These are phyloP conservation scores for Globisporangium lucens DNA, from an alignment of 352 stramenopile species.

Conservation along the genomic window DNA sequence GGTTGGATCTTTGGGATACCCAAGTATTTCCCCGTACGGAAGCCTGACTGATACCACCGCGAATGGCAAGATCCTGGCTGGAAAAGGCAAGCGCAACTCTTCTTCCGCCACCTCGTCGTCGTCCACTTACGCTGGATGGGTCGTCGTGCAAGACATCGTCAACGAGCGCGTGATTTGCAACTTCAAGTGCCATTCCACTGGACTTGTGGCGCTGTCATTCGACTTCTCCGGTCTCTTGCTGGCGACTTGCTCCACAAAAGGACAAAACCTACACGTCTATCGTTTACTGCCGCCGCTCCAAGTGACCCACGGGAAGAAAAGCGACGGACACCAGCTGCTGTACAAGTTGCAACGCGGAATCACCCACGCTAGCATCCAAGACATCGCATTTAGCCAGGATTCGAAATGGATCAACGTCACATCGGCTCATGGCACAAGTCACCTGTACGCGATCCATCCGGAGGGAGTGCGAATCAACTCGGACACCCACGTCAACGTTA, in stretches of 20 bases:
- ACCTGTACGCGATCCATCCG: constrained; percentile 79
- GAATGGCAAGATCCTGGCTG: constrained; percentile 6
- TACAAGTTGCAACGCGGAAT: constrained; percentile 89
- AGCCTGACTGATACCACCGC: constrained; percentile 7
- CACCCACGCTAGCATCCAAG: constrained; percentile 79
- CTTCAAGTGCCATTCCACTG: constrained; percentile 75
- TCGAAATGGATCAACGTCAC: constrained; percentile 86
- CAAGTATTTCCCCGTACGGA: constrained; percentile 16
- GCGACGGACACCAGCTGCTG: constrained; percentile 44
- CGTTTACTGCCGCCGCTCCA: constrained; percentile 63
- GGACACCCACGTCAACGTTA: constrained; percentile 61
- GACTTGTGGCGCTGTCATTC: constrained; percentile 71
- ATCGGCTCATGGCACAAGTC: constrained; percentile 79
- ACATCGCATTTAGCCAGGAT: constrained; percentile 81
- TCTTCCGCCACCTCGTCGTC: constrained; percentile 4
- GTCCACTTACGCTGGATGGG: constrained; percentile 46
- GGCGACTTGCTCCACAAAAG: constrained; percentile 77
- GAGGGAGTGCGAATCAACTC: constrained; percentile 65
- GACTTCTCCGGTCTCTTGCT: constrained; percentile 75
- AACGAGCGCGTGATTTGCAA: constrained; percentile 61
- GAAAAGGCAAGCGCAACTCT: constrained; percentile 17
- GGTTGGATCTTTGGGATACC: constrained; percentile 20
- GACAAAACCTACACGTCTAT: constrained; percentile 86
- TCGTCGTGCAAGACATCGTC: constrained; percentile 66
- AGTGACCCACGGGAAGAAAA: constrained; percentile 9